Percentiles rank a stretch among this genome's conserved stretches.
phyloP scores from a whole-genome alignment of 108 stramenopile species.

The Mediolabrus comicus region DNA sequence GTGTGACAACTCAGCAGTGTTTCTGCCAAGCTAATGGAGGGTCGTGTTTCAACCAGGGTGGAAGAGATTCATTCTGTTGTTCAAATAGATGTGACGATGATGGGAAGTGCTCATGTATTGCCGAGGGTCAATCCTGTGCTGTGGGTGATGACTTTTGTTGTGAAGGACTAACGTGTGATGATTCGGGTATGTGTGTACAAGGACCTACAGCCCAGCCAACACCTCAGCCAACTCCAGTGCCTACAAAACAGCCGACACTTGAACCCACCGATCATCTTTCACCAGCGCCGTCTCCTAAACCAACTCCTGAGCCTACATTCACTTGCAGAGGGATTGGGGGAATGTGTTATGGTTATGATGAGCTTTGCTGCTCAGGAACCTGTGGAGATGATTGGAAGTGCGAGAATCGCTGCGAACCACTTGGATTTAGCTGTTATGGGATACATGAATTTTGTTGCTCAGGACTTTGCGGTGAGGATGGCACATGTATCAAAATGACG shows the following conservation, averaged over 20 bases:
- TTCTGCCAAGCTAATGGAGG: constrained; percentile 20
- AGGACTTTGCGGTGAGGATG: constrained; percentile 3
- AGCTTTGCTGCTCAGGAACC: background rate
- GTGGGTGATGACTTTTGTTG: constrained; percentile 15
- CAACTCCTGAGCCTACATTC: background rate
- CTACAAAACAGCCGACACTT: background rate
- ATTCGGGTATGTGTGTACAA: background rate
- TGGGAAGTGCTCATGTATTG: constrained; percentile 11
- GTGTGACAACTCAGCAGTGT: constrained; percentile 1
- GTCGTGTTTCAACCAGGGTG: constrained; percentile 14
- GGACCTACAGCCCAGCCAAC: background rate
- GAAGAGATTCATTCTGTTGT: constrained; percentile 19
- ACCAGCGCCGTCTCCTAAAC: background rate
- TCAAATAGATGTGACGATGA: constrained; percentile 17
- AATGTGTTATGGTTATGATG: background rate
- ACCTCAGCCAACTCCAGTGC: background rate
- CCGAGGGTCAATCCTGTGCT: constrained; percentile 6
- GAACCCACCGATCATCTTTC: background rate
- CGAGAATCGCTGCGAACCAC: background rate
- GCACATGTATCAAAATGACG: constrained; percentile 1
- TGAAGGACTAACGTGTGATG: constrained; percentile 7
- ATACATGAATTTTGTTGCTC: background rate
- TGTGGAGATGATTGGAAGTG: background rate
- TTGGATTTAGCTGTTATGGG: background rate
- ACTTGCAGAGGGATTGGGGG: background rate